phyloP scores from a whole-genome alignment of 305 asterid species.

The Fraxinus platypoda region DNA sequence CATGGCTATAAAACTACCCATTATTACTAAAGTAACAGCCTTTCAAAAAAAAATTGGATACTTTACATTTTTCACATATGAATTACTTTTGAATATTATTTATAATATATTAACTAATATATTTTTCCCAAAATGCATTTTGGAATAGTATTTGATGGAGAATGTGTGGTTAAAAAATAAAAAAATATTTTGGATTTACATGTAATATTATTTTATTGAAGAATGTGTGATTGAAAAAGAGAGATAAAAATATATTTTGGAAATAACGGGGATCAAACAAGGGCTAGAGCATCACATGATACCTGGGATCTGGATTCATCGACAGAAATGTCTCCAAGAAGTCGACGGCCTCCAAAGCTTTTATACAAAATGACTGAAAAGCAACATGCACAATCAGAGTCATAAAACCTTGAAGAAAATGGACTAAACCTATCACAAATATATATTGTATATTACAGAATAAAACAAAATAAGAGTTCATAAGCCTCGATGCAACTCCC shows the following conservation, averaged over 20 bases:
- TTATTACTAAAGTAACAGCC: not conserved
- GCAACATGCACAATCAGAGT: constrained; percentile 18
- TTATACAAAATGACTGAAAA: constrained; percentile 59
- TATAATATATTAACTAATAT: not conserved
- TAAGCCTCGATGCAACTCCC: not conserved
- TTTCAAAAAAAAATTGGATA: not conserved
- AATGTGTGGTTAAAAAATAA: too few species aligned
- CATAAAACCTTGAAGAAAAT: not conserved
- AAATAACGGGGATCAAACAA: not conserved
- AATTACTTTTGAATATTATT: not conserved
- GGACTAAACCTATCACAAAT: not conserved
- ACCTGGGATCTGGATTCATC: constrained; percentile 86
- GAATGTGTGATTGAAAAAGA: too few species aligned
- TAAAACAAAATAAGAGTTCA: not conserved
- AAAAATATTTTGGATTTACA: too few species aligned
- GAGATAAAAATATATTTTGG: not conserved
- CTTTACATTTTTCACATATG: not conserved
- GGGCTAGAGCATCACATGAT: constrained; percentile 9
- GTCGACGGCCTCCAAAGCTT: constrained; percentile 65
- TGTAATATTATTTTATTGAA: too few species aligned
- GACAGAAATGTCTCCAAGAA: constrained; percentile 69
- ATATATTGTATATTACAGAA: not conserved
- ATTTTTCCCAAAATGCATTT: not conserved
- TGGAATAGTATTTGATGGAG: too few species aligned
- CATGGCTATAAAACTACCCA: not conserved